phyloP scores from a whole-genome alignment of 2,329 filamentous ascomycete genomes.

The Cladosporium velox region DNA sequence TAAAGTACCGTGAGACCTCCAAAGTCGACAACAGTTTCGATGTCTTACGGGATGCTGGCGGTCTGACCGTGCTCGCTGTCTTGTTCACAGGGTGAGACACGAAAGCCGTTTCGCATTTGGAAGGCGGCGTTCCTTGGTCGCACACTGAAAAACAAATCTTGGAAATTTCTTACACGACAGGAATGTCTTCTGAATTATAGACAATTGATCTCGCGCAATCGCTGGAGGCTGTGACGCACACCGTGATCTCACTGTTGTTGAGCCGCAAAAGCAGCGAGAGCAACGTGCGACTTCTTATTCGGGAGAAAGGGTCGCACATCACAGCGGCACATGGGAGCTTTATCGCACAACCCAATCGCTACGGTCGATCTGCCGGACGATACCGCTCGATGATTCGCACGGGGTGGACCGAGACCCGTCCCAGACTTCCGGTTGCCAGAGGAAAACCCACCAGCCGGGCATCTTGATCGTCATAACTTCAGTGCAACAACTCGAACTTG shows the following conservation, averaged over 20 bases:
- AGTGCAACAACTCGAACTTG: background rate
- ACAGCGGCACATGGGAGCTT: background rate
- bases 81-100: background rate
- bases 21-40: background rate
- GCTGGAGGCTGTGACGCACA: no score
- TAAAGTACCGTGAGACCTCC: background rate
- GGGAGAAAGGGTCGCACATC: background rate
- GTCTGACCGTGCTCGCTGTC: background rate
- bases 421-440: background rate
- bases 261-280: background rate
- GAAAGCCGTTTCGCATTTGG: background rate
- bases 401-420: background rate
- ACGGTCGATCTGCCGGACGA: background rate
- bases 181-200: background rate
- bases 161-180: background rate
- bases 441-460: background rate
- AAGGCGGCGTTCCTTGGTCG: no score
- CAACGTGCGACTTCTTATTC: background rate
- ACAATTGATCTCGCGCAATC: no score
- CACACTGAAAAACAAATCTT: no score
- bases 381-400: background rate
- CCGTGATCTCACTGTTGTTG: background rate
- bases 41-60: background rate
- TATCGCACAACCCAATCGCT: constrained; percentile 4
- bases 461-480: background rate